Base-by-base conservation (phyloP, 352 stramenopile genomes). In the Phytophthora melonis region DNA sequence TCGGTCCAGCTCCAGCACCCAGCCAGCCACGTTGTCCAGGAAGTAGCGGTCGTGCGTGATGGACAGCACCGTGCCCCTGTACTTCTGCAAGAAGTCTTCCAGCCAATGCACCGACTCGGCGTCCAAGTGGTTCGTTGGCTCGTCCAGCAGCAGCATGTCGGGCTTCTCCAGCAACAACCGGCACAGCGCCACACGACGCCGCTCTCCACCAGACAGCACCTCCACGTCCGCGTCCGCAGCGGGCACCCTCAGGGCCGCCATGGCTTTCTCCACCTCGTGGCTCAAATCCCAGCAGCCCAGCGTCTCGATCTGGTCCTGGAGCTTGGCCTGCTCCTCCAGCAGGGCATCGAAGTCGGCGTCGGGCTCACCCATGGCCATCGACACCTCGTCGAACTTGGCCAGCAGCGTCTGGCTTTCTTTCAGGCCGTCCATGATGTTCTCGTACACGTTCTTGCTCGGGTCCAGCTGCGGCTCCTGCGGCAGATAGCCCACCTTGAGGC, bases 31-130 rank as follows among this genome's bases (percentile, higher is more conserved):
- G 73, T 99, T 99, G 73, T 99, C 97, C 27, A 99, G 70, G 75
- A 99, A 99, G 81, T 99, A 99, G 21, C 97, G 88, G 78, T 99
- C 98, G 86, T 99, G 98, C 25, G 98, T 99, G 73, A 99, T 98
- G 32, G 95, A 98, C 21, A 99, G 89, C 62, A 99, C 97, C 0
- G 98, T 99, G 64, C 97, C 96, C 53, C 92, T 91, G 80, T 99
- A 99, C 58, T 93, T 86, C 63, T 95, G 91, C 64, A 99, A 84
- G 75, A 99, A 99, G n/a, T 94, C 78, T 78, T 99, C 97, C 25
- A 99, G 88, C 98, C 98, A 99, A 32, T 84, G 81, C 71, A 99
- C 98, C 18, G 87, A 97, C 79, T 99, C 96, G 14, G 95, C 94
- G 82, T 99, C 98, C 72, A 99, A 88, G 80, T 99, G 98, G 88